Conservation (phyloP, 495 filamentous ascomycete species). For the Xylaria telfairii region DNA sequence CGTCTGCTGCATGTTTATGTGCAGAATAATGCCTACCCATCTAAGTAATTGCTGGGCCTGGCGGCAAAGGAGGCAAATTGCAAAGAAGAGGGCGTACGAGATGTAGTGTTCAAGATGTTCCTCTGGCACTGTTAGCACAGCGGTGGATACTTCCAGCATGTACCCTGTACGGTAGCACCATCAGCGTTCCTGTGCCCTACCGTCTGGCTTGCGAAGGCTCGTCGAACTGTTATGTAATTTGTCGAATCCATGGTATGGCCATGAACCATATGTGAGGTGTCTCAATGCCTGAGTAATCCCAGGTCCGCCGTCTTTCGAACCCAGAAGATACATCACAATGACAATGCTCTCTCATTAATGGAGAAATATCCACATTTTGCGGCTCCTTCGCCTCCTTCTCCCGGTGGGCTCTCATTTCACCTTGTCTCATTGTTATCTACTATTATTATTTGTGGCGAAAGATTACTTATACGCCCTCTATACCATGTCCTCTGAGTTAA, state of each 20-base stretch:
- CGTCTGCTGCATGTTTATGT: neutral
- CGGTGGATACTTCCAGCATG: conserved; percentile 1
- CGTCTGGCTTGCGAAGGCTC: conserved; percentile 13
- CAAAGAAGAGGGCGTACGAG: no score
- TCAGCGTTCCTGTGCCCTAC: neutral
- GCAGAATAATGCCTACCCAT: neutral
- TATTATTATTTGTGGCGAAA: neutral
- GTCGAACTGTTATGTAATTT: neutral
- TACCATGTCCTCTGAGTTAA: neutral
- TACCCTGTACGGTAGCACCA: conserved; percentile 8
- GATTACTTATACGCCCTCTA: neutral
- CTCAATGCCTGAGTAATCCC: neutral
- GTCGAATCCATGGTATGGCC: neutral
- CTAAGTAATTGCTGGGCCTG: neutral
- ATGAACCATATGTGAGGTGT: neutral
- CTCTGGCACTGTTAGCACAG: conserved; percentile 1
- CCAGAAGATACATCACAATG: neutral
- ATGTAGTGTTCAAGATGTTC: no score
- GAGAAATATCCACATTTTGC: neutral
- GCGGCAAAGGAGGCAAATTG: neutral
- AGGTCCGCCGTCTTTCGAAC: neutral
- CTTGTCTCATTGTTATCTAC: neutral
- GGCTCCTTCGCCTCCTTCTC: neutral
- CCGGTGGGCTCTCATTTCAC: neutral
- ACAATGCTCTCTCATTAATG: neutral